Evolutionary conservation across 345 rosid genomes (phyloP), one percentile per base, ranked within the genome.

Genomic region (Gossypium turneri): DNA sequence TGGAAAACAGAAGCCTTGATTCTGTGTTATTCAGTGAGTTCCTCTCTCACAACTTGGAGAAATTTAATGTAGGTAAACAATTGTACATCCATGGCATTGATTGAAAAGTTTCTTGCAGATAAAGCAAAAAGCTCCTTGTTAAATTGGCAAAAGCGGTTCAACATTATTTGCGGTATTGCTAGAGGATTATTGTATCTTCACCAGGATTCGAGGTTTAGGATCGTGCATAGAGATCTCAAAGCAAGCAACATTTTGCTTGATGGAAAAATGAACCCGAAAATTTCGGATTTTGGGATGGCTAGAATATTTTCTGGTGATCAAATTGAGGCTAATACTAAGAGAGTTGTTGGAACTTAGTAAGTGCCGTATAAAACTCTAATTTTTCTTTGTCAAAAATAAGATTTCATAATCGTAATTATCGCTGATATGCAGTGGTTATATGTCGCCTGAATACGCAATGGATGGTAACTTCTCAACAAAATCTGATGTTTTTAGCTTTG

Each of bases 241-340:
- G 94, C 90, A 11, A 92, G 98, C 79, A 94, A 94, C 47, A 50
- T 94, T 38, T 80, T 92, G 47, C 88, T 94, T 4, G 97, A 92
- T 22, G 78, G 77, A 70, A 81, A 88, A 4, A 77, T 94, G 93
- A 82, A 71, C 47, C 97, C 94, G 0, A 90, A 94, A 59, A 94
- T 92, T 51, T 90, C 91, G 0, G 95, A 94, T 67, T 94, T 94
- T 7, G 98, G 97, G 34, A 89, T 92, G 97, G 98, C 98, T 41
- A 82, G 93, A 74, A 85, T 91, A 34, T 91, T 91, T 53, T 92
- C 92, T 13, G 72, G 89, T 44, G 97, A 93, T 50, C 89, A 91
- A 80, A 85, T 81, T 1, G 90, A 91, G 60, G 90, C 85, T 43
- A 86, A 58, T 9, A 93, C 94, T 0, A 82, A 73, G 67, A 85